phyloP scores from a whole-genome alignment of 2,329 filamentous ascomycete species.

The Penicillium sp. region DNA sequence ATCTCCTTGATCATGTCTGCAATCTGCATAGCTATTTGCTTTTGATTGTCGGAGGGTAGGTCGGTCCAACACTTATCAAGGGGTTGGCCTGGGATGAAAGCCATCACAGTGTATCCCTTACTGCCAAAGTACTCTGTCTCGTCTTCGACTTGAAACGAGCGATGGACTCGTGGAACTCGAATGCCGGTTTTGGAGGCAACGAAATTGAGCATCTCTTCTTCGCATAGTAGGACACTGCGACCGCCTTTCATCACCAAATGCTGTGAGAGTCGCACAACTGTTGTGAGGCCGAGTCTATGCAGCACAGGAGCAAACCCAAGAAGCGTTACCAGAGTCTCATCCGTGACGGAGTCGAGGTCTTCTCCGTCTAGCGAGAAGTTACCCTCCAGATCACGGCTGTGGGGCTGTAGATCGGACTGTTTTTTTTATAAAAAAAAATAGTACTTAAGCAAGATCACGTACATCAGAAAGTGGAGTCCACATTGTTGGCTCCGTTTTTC shows the following conservation, averaged over 20 bases:
- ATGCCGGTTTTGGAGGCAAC: conserved; percentile 20
- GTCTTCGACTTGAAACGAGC: conserved; percentile 22
- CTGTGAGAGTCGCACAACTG: conserved; percentile 24
- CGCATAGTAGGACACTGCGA: conserved; percentile 19
- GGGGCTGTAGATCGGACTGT: not conserved
- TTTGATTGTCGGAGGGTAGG: conserved; percentile 13
- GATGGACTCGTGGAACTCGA: conserved; percentile 24
- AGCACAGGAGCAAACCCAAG: conserved; percentile 18
- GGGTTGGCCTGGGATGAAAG: conserved; percentile 26
- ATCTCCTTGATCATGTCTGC: conserved; percentile 24
- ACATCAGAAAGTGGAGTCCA: not conserved
- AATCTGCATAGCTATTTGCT: conserved; percentile 18
- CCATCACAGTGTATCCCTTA: conserved; percentile 29
- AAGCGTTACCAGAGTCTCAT: conserved; percentile 11
- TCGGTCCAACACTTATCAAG: conserved; percentile 25
- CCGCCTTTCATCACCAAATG: conserved; percentile 25
- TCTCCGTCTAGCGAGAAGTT: conserved; percentile 12
- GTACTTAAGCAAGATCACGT: not conserved
- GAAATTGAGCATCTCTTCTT: conserved; percentile 21
- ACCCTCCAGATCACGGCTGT: not conserved
- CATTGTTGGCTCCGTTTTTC: not conserved
- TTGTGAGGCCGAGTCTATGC: conserved; percentile 18
- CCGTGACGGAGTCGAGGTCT: conserved; percentile 12
- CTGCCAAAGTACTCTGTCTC: conserved; percentile 23
- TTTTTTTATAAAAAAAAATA: no score